Base-by-base conservation (phyloP, 2,329 filamentous ascomycete species). In the Aureobasidium sp. region DNA sequence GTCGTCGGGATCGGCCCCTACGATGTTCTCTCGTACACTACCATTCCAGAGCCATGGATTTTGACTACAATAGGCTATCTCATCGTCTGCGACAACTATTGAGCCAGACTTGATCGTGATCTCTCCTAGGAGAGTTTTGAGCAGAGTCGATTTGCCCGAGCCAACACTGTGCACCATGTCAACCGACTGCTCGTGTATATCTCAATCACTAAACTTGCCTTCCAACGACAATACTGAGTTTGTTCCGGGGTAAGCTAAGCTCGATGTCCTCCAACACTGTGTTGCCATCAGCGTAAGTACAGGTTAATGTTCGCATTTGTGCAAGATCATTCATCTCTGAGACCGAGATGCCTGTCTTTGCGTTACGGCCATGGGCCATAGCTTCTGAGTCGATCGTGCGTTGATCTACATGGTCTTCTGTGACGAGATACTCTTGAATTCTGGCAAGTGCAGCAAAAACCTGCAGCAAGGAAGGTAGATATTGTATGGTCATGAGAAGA, bases 41-140 rank as follows among this genome's bases (percentile, higher is more conserved):
- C 87, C 88, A 67, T 92, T 93, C 70, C 93, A 89, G 53, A 94
- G 89, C 90, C 89, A 94, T 1, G 70, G 65, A 20, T 64, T 60
- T 20, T 71, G 68, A 37, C 43, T 62, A 46, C 63, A 65, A 36
- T 59, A 67, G 15, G 65, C 60, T 17, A 65, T 63, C 10, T 63
- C 61, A n/a, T 52, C 56, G 20, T 53, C 48, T 10, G 63, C 53
- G 39, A 65, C 34, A 9, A 39, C 13, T 5, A 65, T 60, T 15
- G 47, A 55, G 12, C 64, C 64, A 37, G 34, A 44, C 8, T 32
- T 43, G 47, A 65, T 43, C 3, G 13, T 26, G 4, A 57, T 48
- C 56, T 69, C 67, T 10, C 65, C 60, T 13, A 67, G 10, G 15
- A 67, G 13, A 32, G 64, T 36, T 29, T 63, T 63, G 20, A 68